A percentile compares a stretch with the other conserved stretches of the same genome.
Evolutionary conservation across 805 yeast species (phyloP).

Genomic region (Saturnispora silvae): DNA sequence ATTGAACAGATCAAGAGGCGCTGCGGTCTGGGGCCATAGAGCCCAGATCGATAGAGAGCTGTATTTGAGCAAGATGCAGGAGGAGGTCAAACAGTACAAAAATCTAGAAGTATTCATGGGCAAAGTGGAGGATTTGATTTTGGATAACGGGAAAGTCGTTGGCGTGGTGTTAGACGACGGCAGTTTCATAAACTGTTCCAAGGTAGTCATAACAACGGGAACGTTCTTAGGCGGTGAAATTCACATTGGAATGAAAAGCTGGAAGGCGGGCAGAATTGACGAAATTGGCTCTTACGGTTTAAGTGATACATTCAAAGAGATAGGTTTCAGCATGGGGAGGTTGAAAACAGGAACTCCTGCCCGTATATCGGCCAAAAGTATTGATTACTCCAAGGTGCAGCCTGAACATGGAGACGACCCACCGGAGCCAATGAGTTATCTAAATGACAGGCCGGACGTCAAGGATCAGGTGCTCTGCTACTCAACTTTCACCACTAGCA

Average conservation of each 20-base stretch:
- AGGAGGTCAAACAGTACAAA: conserved; percentile 41
- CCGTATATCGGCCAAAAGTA: conserved; percentile 60
- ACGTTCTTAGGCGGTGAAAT: conserved; percentile 92
- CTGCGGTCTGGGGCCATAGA: conserved; percentile 97
- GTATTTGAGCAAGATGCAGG: conserved; percentile 73
- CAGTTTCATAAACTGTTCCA: conserved; percentile 41
- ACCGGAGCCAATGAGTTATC: conserved; percentile 82
- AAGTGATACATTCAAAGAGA: conserved; percentile 58
- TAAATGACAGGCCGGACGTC: conserved; percentile 60
- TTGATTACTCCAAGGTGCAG: conserved; percentile 53
- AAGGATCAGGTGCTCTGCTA: conserved; percentile 57
- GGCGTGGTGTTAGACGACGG: conserved; percentile 76
- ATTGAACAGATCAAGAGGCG: conserved; percentile 77
- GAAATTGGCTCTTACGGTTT: conserved; percentile 88
- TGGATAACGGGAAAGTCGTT: conserved; percentile 26
- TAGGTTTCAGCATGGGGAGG: conserved; percentile 79
- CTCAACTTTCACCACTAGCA: conserved; percentile 68
- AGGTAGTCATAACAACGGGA: conserved; percentile 88
- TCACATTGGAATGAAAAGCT: conserved; percentile 71
- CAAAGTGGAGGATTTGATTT: conserved; percentile 74
- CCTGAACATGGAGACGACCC: conserved; percentile 73
- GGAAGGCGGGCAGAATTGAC: conserved; percentile 90
- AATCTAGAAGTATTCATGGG: conserved; percentile 57
- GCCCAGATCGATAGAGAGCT: conserved; percentile 88
- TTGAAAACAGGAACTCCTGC: conserved; percentile 98